Base-by-base conservation (phyloP, 306 rosid species). In the Crataegus laevigata region DNA sequence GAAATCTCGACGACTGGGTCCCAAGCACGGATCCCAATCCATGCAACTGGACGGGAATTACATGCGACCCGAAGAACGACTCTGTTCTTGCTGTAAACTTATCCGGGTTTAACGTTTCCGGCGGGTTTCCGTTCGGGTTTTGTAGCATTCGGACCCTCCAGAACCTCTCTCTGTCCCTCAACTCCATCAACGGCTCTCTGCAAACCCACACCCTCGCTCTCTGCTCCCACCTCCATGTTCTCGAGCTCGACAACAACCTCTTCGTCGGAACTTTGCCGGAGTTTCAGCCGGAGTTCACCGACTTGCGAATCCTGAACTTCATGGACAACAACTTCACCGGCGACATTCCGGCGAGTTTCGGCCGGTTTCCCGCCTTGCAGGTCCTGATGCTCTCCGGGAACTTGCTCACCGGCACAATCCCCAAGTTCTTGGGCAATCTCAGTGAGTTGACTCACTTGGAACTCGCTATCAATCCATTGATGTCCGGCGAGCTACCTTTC, bases 11-110 rank as follows among this genome's bases (percentile, higher is more conserved):
- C 8, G 66, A 80, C 22, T 94, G 96, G 97, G 69, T 80, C 34
- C 81, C 77, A 0, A 79, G 74, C 71, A 9, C 13, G 15, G 32
- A 62, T 3, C 66, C 47, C 6, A 75, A 51, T 71, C 88, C 93
- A 22, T 94, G 97, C 78, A 80, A 75, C 68, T 94, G 96, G 96
- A 73, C 86, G 4, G 97, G 96, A 12, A 81, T 94, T 63, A 80
- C 84, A 47, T 92, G 97, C 76, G 92, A 88, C 47, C 5, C 60
- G 10, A 22, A 30, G 2, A 79, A 82, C 40, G 51, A 4, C 11
- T 82, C 86, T 0, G 80, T 94, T 26, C 34, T 88, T 42, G 76
- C 96, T 2, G 76, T 94, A 7, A 85, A 90, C 70, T 74, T 94
- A 22, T 36, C 86, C 6, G 69, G 57, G 17, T 54, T 28, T 38